A percentile compares a stretch with the other conserved stretches of the same genome.
phyloP scores from a whole-genome alignment of 2,329 filamentous ascomycete species.

The Phyllosticta citribraziliensis region DNA sequence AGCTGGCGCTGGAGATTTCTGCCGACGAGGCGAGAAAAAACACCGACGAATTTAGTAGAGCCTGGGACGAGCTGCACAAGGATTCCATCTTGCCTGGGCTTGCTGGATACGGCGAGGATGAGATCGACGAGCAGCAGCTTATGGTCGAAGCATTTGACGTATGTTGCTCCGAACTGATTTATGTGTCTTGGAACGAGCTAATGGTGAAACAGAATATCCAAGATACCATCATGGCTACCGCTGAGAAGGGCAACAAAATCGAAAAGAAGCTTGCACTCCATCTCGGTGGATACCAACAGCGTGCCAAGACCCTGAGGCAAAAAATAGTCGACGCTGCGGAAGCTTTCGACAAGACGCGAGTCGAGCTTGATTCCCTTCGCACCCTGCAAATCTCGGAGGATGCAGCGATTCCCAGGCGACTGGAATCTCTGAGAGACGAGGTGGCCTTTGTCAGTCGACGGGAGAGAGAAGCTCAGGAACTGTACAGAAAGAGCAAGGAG shows the following conservation, averaged over 20 bases:
- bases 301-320: constrained; percentile 66
- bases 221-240: constrained; percentile 60
- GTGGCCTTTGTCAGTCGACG: constrained; percentile 69
- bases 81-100: constrained; percentile 59
- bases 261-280: constrained; percentile 89
- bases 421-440: constrained; percentile 72
- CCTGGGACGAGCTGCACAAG: constrained; percentile 42
- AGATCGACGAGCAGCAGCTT: constrained; percentile 56
- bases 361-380: constrained; percentile 64
- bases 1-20: constrained; percentile 61
- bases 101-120: constrained; percentile 68
- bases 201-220: constrained; percentile 50
- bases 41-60: constrained; percentile 40
- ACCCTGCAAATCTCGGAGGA: constrained; percentile 73
- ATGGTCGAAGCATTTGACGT: constrained; percentile 68
- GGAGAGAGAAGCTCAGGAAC: constrained; percentile 83
- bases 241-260: constrained; percentile 72
- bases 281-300: constrained; percentile 81
- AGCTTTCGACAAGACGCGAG: constrained; percentile 61
- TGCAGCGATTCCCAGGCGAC: constrained; percentile 58
- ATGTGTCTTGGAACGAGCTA: neutral
- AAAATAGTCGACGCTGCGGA: constrained; percentile 70
- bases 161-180: constrained; percentile 24
- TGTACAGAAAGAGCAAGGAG: constrained; percentile 65
- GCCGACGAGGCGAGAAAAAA: constrained; percentile 40